These are phyloP conservation scores for Alternaria conjuncta DNA, from an alignment of 2,329 filamentous ascomycete species.

Conservation along the genomic window DNA sequence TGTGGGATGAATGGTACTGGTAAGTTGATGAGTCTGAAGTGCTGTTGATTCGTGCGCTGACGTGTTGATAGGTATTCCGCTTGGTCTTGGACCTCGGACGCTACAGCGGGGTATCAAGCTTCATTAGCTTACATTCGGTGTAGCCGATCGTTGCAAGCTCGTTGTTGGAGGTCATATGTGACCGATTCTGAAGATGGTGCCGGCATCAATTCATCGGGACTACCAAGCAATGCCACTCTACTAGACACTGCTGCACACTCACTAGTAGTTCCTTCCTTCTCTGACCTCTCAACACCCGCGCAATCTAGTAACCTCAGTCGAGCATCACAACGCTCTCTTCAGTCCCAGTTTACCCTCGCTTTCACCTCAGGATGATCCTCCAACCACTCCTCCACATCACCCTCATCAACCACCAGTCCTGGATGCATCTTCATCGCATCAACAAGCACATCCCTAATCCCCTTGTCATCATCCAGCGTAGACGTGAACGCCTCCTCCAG, in stretches of 20 bases:
- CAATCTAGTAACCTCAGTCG: not conserved
- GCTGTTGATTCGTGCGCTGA: not conserved
- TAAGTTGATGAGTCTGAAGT: not conserved
- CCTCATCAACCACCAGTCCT: constrained; percentile 9
- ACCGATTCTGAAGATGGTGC: too few relatives aligned
- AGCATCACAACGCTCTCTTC: not conserved
- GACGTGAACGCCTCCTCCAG: constrained; percentile 8
- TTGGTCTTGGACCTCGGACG: too few relatives aligned
- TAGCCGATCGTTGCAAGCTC: too few relatives aligned
- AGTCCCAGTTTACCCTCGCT: constrained; percentile 6
- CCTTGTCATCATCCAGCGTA: constrained; percentile 8
- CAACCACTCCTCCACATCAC: constrained; percentile 11
- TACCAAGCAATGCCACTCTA: too few relatives aligned
- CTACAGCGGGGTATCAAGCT: too few relatives aligned
- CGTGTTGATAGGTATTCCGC: not conserved
- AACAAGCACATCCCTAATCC: constrained; percentile 1
- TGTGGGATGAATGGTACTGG: constrained; percentile 29
- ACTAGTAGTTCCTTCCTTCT: not conserved
- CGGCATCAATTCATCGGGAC: too few relatives aligned
- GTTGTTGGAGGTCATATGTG: too few relatives aligned
- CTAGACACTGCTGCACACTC: not conserved
- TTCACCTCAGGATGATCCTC: constrained; percentile 4
- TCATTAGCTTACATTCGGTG: too few relatives aligned
- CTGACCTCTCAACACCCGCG: not conserved
- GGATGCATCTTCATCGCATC: constrained; percentile 6